These are phyloP conservation scores for Fagopyrum tataricum DNA, from an alignment of 148 eudicot genomes.

Conservation along the genomic window DNA sequence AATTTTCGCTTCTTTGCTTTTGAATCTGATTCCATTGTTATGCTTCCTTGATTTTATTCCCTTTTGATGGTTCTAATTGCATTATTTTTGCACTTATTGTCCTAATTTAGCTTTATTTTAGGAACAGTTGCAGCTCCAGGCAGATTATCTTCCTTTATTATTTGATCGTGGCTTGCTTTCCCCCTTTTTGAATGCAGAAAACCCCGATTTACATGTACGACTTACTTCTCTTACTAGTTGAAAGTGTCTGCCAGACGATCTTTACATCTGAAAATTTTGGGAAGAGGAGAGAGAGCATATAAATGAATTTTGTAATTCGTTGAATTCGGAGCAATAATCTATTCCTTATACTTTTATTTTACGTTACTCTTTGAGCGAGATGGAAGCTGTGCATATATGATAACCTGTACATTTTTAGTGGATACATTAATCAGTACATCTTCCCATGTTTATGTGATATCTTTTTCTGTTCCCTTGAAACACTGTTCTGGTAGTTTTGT, in stretches of 20 bases:
- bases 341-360: neutral
- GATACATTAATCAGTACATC: neutral
- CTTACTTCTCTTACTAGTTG: neutral
- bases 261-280: neutral
- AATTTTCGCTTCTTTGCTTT: neutral
- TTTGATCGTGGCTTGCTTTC: neutral
- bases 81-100: neutral
- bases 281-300: neutral
- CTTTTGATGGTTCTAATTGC: neutral
- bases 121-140: conserved; percentile 6
- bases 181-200: no score
- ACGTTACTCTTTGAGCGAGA: neutral
- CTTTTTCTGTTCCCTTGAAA: neutral
- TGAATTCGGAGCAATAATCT: neutral
- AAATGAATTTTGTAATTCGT: neutral
- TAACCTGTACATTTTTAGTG: no score
- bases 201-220: no score
- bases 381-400: neutral
- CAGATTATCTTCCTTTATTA: neutral
- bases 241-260: neutral
- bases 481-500: neutral
- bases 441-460: neutral
- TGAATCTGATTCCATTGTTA: neutral
- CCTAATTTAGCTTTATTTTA: neutral
- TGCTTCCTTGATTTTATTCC: neutral